Evolutionary conservation across 2,329 filamentous ascomycete genomes (phyloP).

Genomic region (Pyricularia sp.): DNA sequence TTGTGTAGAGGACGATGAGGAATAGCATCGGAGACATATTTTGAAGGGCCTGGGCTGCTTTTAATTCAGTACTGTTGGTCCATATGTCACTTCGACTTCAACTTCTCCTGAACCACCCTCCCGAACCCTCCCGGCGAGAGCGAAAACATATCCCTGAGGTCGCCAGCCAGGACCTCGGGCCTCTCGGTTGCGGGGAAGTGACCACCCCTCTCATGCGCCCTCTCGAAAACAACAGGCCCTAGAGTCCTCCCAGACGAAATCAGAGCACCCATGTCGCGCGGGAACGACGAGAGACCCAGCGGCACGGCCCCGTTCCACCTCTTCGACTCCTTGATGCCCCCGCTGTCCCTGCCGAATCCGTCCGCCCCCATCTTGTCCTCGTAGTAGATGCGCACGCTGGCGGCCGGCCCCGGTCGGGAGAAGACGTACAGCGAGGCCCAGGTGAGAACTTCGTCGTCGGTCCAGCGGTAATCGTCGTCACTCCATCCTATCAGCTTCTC

Average conservation of each 20-base stretch:
- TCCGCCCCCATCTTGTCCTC: slow-evolving; percentile 25
- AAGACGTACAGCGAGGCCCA: slow-evolving; percentile 68
- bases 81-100: not conserved
- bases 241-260: slow-evolving; percentile 47
- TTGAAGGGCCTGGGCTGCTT: not conserved
- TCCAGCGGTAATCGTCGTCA: slow-evolving; percentile 53
- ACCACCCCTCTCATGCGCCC: slow-evolving; percentile 34
- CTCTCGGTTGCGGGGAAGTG: slow-evolving; percentile 50
- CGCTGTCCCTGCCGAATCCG: slow-evolving; percentile 9
- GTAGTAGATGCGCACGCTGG: slow-evolving; percentile 60
- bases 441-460: slow-evolving; percentile 60
- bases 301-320: slow-evolving; percentile 23
- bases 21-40: not conserved
- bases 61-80: not conserved
- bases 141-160: slow-evolving; percentile 46
- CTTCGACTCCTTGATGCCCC: slow-evolving; percentile 5
- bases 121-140: slow-evolving; percentile 12
- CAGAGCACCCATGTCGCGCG: slow-evolving; percentile 40
- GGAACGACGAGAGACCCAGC: slow-evolving; percentile 41
- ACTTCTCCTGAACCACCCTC: not conserved
- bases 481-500: slow-evolving; percentile 73
- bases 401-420: slow-evolving; percentile 53
- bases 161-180: slow-evolving; percentile 36
- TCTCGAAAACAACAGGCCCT: slow-evolving; percentile 46
- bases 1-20: not conserved